Percentiles rank a stretch among this genome's conserved stretches.
Evolutionary conservation across 2,329 filamentous ascomycete species (phyloP).

Genomic region (Dactylonectria estremocensis): DNA sequence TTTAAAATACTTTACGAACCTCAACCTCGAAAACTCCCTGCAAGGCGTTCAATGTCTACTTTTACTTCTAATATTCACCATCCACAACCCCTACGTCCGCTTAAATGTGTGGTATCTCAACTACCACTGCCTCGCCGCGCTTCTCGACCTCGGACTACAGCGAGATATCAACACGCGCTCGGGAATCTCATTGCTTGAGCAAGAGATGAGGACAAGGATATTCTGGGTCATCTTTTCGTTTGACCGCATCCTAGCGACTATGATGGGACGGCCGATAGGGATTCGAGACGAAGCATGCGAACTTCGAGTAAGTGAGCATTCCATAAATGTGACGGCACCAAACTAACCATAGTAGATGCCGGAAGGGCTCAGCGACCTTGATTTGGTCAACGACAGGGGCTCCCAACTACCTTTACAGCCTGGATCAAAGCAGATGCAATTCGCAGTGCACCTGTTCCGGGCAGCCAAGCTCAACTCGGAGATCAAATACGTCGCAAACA

Average conservation of each 20-base stretch:
- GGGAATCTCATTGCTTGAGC: constrained; percentile 62
- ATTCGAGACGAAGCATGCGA: constrained; percentile 70
- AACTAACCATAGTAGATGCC: constrained; percentile 49
- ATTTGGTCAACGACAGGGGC: constrained; percentile 29
- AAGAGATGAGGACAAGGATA: constrained; percentile 69
- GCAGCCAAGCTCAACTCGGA: constrained; percentile 67
- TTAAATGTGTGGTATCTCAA: constrained; percentile 70
- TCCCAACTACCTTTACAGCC: neutral
- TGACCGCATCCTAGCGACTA: constrained; percentile 67
- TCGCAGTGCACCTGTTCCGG: constrained; percentile 65
- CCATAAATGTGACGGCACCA: rapidly evolving
- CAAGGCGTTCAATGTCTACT: constrained; percentile 65
- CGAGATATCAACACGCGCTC: constrained; percentile 61
- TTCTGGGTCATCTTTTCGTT: constrained; percentile 70
- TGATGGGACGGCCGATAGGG: constrained; percentile 70
- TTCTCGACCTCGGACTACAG: constrained; percentile 67
- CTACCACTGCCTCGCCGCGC: constrained; percentile 67
- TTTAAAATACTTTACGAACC: constrained; percentile 60
- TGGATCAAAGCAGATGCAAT: constrained; percentile 51
- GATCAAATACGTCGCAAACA: constrained; percentile 71
- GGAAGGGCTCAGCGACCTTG: constrained; percentile 43
- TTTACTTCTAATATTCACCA: constrained; percentile 63
- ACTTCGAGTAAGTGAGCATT: constrained; percentile 56
- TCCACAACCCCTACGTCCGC: constrained; percentile 64
- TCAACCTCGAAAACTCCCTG: constrained; percentile 64